phyloP scores from a whole-genome alignment of 768 basidiomycete species.

The Rhodotorula taiwanensis region DNA sequence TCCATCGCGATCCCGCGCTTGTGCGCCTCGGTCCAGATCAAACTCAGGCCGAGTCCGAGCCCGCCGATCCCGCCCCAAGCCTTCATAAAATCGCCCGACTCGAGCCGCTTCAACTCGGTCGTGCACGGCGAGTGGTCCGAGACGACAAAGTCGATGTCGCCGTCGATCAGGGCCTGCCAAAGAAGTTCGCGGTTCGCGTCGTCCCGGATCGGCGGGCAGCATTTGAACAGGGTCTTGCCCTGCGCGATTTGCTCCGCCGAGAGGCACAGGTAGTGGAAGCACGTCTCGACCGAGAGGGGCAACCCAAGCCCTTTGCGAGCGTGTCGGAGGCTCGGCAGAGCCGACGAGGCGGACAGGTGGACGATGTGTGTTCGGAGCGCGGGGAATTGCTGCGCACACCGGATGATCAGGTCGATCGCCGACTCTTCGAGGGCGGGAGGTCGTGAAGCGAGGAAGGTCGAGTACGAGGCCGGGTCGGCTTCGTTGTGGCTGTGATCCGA shows the following conservation, averaged over 20 bases:
- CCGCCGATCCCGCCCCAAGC: conserved; percentile 95
- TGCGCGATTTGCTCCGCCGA: conserved; percentile 64
- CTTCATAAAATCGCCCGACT: conserved; percentile 69
- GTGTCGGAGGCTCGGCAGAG: conserved; percentile 66
- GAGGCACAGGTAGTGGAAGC: conserved; percentile 90
- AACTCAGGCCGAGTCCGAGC: conserved; percentile 77
- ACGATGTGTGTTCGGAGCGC: conserved; percentile 82
- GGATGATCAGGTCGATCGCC: conserved; percentile 71
- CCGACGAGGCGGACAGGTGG: conserved; percentile 79
- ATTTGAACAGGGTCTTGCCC: conserved; percentile 79
- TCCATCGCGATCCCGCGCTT: conserved; percentile 56
- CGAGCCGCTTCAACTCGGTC: conserved; percentile 65
- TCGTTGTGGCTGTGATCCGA: conserved; percentile 10
- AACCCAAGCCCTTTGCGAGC: conserved; percentile 56
- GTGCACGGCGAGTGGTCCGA: conserved; percentile 74
- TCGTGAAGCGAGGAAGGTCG: conserved; percentile 77
- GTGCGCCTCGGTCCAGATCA: conserved; percentile 78
- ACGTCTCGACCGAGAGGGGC: conserved; percentile 86
- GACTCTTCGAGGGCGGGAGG: conserved; percentile 70
- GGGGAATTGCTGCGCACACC: conserved; percentile 59
- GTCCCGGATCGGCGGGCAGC: conserved; percentile 86
- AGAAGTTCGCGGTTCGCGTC: conserved; percentile 63
- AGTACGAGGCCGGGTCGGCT: conserved; percentile 56
- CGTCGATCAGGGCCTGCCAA: conserved; percentile 74
- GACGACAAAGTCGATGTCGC: conserved; percentile 83